Evolutionary conservation across 768 basidiomycete species (phyloP), one percentile per base, ranked within the genome.

Genomic region (Rossbeevera mucosa): DNA sequence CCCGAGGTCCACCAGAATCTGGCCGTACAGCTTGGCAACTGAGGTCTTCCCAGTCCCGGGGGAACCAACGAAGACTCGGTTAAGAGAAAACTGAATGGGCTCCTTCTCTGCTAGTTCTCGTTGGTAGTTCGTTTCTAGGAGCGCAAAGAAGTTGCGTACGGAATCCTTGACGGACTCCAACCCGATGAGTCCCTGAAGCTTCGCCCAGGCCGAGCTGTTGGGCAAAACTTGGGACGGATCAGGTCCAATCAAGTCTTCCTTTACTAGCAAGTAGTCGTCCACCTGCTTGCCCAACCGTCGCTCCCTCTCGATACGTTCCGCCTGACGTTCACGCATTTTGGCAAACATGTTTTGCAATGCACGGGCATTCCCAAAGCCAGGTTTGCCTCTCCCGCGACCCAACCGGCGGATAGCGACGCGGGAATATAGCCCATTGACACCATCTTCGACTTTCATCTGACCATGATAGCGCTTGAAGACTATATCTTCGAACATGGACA

Each of bases 31-130:
- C 58, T 79, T 80, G 4, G 82, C 85, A 0, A 88, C 86, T 0
- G 85, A 80, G 4, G 86, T 87, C 61, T 88, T 88, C 0, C 85
- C 86, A 0, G 83, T 86, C 1, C 86, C 86, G 7, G 86, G 86
- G 4, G 80, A 79, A 5, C 86, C 86, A 8, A 85, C 60, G 65
- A 88, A 85, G 1, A 82, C 79, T 12, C 82, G 77, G 52, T 88
- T 86, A 52, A 87, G 74, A 12, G 82, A 79, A 13, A 81, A 54
- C 45, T 74, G 66, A 14, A 83, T 51, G 0, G 81, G 82, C 43
- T 78, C 71, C 57, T 74, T 69, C 60, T 86, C 85, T 36, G 56
- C 51, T 30, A 88, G 62, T 60, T 87, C 85, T 9, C 85, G 77
- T 8, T 73, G 57, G 54, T 85, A 86, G 57, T 88, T 88, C 6